These are phyloP conservation scores for Russula foetens DNA, from an alignment of 768 basidiomycete species.

Conservation along the genomic window DNA sequence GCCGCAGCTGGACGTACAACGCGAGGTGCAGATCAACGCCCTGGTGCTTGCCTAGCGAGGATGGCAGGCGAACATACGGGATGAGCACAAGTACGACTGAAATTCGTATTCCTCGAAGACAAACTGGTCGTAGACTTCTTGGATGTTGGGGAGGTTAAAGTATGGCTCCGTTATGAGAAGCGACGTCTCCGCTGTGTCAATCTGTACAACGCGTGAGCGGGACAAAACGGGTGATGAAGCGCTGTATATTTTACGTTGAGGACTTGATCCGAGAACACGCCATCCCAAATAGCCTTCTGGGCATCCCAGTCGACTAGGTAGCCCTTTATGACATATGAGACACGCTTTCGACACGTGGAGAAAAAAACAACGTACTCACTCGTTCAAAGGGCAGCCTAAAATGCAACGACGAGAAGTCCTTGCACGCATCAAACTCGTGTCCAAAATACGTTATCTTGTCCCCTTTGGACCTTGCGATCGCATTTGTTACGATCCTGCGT, in stretches of 20 bases:
- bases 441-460: conserved; percentile 80
- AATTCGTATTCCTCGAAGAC: conserved; percentile 97
- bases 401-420: conserved; percentile 71
- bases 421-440: conserved; percentile 72
- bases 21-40: conserved; percentile 3
- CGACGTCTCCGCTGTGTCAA: conserved; percentile 63
- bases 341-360: conserved; percentile 14
- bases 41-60: conserved; percentile 16
- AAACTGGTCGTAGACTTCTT: conserved; percentile 91
- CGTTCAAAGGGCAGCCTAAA: conserved; percentile 86
- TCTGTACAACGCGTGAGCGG: conserved; percentile 33
- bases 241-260: conserved; percentile 44
- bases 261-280: conserved; percentile 66
- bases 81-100: conserved; percentile 66
- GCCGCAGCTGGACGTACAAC: conserved; percentile 50
- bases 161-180: conserved; percentile 90
- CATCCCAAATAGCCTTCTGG: conserved; percentile 92
- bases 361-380: conserved; percentile 35
- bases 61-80: conserved; percentile 46
- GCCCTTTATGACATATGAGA: conserved; percentile 47
- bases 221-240: conserved; percentile 14
- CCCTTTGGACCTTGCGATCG: conserved; percentile 75
- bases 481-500: conserved; percentile 68
- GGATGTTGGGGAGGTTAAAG: conserved; percentile 87
- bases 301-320: conserved; percentile 94